Conservation (phyloP, 352 stramenopile species). For the Globisporangium carolinianum region DNA sequence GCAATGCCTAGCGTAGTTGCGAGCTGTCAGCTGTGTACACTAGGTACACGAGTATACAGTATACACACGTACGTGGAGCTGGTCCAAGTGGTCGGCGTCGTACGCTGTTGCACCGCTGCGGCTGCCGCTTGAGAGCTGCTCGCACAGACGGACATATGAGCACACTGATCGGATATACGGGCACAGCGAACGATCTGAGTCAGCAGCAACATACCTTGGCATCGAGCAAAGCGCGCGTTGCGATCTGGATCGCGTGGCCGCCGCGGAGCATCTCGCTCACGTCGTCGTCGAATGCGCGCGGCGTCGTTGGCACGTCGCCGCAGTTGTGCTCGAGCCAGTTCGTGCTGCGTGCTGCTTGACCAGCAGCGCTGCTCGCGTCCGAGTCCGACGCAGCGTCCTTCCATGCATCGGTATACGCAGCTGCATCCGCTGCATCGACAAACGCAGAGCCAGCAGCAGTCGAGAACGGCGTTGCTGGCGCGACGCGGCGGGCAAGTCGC, state of each 20-base stretch:
- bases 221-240: constrained; percentile 38
- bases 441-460: background rate
- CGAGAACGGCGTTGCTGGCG: background rate
- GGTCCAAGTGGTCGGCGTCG: constrained; percentile 28
- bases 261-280: constrained; percentile 68
- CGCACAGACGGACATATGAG: constrained; percentile 3
- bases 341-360: background rate
- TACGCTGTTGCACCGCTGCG: constrained; percentile 29
- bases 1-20: background rate
- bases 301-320: constrained; percentile 40
- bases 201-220: constrained; percentile 27
- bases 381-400: background rate
- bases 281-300: constrained; percentile 29
- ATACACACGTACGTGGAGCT: constrained; percentile 31
- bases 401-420: background rate
- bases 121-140: constrained; percentile 24
- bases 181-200: background rate
- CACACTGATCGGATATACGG: background rate
- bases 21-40: too few species aligned
- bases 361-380: background rate
- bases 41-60: background rate
- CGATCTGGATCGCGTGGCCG: constrained; percentile 55
- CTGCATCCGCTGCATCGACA: background rate
- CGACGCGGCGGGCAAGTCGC: background rate
- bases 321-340: constrained; percentile 72